Evolutionary conservation across 1,284 basidiomycete species (phyloP).

Genomic region (Irpex lacteus): DNA sequence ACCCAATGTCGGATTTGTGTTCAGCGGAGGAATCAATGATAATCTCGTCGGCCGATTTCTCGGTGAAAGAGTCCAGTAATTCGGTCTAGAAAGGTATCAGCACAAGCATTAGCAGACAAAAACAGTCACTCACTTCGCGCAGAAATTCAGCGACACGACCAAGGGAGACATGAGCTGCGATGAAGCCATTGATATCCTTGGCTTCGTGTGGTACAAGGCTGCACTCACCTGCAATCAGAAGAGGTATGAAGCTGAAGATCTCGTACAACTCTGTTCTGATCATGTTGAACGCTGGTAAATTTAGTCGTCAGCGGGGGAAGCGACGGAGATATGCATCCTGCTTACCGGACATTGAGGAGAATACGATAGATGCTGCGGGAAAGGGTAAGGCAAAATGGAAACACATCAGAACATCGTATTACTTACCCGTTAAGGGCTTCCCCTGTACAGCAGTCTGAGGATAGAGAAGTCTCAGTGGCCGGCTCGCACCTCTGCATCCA

Average conservation of each 20-base stretch:
- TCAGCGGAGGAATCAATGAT: conserved; percentile 20
- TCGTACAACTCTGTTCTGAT: conserved; percentile 30
- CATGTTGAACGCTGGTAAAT: conserved; percentile 30
- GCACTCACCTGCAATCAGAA: conserved; percentile 31
- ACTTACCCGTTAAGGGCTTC: too few species aligned
- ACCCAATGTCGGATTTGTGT: conserved; percentile 34
- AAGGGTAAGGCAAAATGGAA: too few species aligned
- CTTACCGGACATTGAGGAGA: conserved; percentile 40
- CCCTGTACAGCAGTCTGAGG: too few species aligned
- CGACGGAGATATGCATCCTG: background rate
- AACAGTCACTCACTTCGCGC: conserved; percentile 29
- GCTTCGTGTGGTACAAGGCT: background rate
- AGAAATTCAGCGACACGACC: conserved; percentile 48
- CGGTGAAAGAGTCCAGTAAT: conserved; percentile 44
- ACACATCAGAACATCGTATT: too few species aligned
- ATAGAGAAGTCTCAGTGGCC: too few species aligned
- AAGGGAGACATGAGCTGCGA: conserved; percentile 46
- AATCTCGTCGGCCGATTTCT: conserved; percentile 19
- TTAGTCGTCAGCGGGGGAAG: background rate
- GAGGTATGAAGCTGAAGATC: conserved; percentile 31
- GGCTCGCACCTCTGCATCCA: too few species aligned
- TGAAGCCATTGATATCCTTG: too few species aligned
- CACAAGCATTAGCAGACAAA: conserved; percentile 9
- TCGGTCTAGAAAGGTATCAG: conserved; percentile 35
- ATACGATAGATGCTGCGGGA: conserved; percentile 34